Evolutionary conservation across 345 rosid genomes (phyloP).

Genomic region (Salix brachista): DNA sequence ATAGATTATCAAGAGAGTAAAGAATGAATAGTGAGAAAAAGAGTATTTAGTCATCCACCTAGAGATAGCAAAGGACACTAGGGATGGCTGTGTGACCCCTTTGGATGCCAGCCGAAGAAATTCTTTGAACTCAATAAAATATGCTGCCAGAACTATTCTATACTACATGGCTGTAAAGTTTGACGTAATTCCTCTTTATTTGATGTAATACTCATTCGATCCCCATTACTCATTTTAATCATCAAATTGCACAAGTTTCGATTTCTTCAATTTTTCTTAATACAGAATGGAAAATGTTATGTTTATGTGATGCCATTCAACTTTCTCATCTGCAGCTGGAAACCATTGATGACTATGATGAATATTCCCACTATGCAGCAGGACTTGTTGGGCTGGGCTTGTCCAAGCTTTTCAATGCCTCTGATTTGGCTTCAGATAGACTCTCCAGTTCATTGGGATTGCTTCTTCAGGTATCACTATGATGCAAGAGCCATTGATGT

Average conservation of each 20-base stretch:
- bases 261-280: not conserved
- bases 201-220: not conserved
- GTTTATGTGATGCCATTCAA: not conserved
- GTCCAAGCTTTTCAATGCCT: slow-evolving; percentile 91
- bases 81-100: not conserved
- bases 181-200: no score
- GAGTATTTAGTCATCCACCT: not conserved
- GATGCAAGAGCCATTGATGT: slow-evolving; percentile 3
- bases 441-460: slow-evolving; percentile 94
- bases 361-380: slow-evolving; percentile 95
- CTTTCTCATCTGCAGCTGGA: slow-evolving; percentile 57
- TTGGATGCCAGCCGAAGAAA: not conserved
- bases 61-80: not conserved
- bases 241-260: not conserved
- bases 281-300: not conserved
- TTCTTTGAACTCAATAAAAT: not conserved
- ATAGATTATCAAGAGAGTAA: not conserved
- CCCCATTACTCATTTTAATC: not conserved
- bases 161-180: not conserved
- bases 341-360: slow-evolving; percentile 84
- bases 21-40: not conserved
- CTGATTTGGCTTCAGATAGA: slow-evolving; percentile 60
- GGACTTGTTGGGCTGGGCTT: slow-evolving; percentile 97
- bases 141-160: not conserved
- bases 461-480: slow-evolving; percentile 76